These are phyloP conservation scores for Acanthochlamys bracteata DNA, from an alignment of 106 monocot genomes.

Conservation along the genomic window DNA sequence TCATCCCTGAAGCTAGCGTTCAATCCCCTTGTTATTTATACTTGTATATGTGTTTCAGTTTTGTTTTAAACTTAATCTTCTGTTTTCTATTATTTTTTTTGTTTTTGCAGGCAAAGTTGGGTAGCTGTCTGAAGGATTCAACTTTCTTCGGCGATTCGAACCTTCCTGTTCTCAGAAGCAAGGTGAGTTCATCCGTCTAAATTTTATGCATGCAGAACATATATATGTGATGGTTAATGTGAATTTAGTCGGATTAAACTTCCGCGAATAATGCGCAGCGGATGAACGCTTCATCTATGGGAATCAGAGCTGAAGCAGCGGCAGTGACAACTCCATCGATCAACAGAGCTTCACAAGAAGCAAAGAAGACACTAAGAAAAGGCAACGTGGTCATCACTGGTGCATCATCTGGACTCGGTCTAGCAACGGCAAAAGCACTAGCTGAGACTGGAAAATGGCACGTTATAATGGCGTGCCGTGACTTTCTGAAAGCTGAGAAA, in stretches of 20 bases:
- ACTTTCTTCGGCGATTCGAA: slow-evolving; percentile 53
- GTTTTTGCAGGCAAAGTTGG: slow-evolving; percentile 34
- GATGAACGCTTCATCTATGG: slow-evolving; percentile 4
- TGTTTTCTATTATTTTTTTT: neutral
- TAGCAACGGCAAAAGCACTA: slow-evolving; percentile 81
- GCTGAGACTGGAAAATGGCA: slow-evolving; percentile 88
- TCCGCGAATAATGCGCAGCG: slow-evolving; percentile 18
- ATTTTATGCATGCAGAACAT: neutral
- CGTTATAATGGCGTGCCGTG: slow-evolving; percentile 89
- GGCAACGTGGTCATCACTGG: slow-evolving; percentile 78
- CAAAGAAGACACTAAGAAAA: slow-evolving; percentile 74
- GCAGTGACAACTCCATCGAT: slow-evolving; percentile 33
- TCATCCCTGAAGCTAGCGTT: too few relatives aligned
- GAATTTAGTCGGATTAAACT: neutral
- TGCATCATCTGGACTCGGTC: slow-evolving; percentile 88
- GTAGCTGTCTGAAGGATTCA: slow-evolving; percentile 36
- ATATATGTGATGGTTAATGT: neutral
- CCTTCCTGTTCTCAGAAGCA: slow-evolving; percentile 22
- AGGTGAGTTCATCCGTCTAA: slow-evolving; percentile 5
- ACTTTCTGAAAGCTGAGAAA: slow-evolving; percentile 91
- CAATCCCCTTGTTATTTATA: neutral
- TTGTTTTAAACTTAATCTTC: neutral
- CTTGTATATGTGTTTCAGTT: too few relatives aligned
- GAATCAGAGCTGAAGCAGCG: slow-evolving; percentile 53
- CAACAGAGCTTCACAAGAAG: slow-evolving; percentile 25